Evolutionary conservation across 228 moss, liverwort and hornwort species (phyloP).

Genomic region (Sphagnum magellanicum): DNA sequence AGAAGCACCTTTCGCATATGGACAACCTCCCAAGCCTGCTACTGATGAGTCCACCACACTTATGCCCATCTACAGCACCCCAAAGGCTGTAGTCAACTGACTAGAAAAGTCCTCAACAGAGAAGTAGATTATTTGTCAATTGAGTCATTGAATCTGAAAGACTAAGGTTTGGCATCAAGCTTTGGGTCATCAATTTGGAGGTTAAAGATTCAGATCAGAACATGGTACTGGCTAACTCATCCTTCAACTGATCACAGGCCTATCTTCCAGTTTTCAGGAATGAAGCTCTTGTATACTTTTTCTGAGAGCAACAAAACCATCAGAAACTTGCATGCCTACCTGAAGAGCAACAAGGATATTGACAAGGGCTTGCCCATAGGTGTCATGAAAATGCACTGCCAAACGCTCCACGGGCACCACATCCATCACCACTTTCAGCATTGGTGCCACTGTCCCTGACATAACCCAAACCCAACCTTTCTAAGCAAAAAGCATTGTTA

Average conservation of each 20-base stretch:
- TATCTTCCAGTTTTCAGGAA: no score
- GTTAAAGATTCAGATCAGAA: no score
- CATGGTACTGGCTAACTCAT: no score
- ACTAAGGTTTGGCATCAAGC: no score
- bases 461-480: not conserved
- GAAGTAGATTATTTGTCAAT: no score
- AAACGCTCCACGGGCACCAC: slow-evolving; percentile 67
- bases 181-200: no score
- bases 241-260: no score
- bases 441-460: slow-evolving; percentile 77
- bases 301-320: no score
- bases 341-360: slow-evolving; percentile 91
- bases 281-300: no score
- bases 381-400: slow-evolving; percentile 97
- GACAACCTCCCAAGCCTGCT: slow-evolving; percentile 88
- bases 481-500: no score
- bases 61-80: slow-evolving; percentile 72
- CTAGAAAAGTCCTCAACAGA: no score
- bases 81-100: not conserved
- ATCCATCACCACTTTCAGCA: slow-evolving; percentile 86
- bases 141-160: no score
- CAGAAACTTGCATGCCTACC: slow-evolving; percentile 21
- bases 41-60: slow-evolving; percentile 92
- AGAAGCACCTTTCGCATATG: slow-evolving; percentile 86
- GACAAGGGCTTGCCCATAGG: slow-evolving; percentile 84